Percentiles rank a stretch among this genome's conserved stretches.
Conservation (phyloP, 2,329 filamentous ascomycete genomes). For the Endothia cerciana region DNA sequence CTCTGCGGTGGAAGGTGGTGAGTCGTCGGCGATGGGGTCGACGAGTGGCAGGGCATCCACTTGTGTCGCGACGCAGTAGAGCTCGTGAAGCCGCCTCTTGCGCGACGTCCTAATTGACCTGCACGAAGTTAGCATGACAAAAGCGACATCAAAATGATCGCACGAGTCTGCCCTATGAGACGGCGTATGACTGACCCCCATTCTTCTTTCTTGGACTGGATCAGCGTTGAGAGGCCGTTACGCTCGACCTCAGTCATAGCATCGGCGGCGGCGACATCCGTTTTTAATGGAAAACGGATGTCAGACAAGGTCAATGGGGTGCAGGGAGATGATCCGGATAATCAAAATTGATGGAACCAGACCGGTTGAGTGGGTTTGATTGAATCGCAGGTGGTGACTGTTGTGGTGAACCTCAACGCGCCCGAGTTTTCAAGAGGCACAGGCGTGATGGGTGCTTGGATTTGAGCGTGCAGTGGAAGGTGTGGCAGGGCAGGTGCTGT, state of each 20-base stretch:
- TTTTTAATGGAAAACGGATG: slow-evolving; percentile 66
- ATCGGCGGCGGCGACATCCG: slow-evolving; percentile 71
- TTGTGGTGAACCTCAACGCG: slow-evolving; percentile 24
- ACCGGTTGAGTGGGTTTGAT: slow-evolving; percentile 40
- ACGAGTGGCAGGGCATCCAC: slow-evolving; percentile 63
- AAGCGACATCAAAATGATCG: slow-evolving; percentile 52
- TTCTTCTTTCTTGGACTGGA: slow-evolving; percentile 67
- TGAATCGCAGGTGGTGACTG: slow-evolving; percentile 32
- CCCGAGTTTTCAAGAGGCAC: slow-evolving; percentile 27
- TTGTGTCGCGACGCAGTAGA: slow-evolving; percentile 80
- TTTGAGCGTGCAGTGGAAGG: slow-evolving; percentile 9
- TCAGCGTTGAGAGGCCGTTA: slow-evolving; percentile 67
- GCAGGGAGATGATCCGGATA: slow-evolving; percentile 38
- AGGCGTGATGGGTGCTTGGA: slow-evolving; percentile 21
- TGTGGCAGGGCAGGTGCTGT: slow-evolving; percentile 6
- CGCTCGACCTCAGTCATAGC: slow-evolving; percentile 73
- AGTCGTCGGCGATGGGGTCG: slow-evolving; percentile 61
- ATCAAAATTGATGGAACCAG: slow-evolving; percentile 43
- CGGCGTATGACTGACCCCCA: slow-evolving; percentile 57
- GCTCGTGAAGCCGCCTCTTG: slow-evolving; percentile 88
- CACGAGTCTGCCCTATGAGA: slow-evolving; percentile 53
- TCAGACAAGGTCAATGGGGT: slow-evolving; percentile 41
- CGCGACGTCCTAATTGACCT: slow-evolving; percentile 79
- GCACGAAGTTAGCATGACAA: slow-evolving; percentile 47
- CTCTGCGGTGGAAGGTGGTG: slow-evolving; percentile 53